Base-by-base conservation (phyloP, 1,284 basidiomycete species). In the Fomes fomentarius region DNA sequence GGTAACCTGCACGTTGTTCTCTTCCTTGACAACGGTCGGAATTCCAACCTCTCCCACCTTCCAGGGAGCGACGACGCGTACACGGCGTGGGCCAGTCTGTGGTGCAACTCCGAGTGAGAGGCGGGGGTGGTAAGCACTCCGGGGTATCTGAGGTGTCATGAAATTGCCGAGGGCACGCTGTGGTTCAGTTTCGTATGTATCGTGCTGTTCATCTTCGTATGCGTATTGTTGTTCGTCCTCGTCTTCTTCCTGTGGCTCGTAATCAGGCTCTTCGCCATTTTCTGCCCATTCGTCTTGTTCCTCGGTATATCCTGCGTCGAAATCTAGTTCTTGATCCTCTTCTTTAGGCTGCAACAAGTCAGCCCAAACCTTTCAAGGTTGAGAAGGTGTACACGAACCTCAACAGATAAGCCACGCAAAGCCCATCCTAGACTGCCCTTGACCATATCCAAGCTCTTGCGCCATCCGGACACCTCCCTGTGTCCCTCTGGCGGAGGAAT, bases 41-140 rank as follows among this genome's bases (percentile, higher is more conserved):
- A 83, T 71, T 11, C 80, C 73, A 26, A 84, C 76, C 52, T 85
- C 84, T 45, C 68, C 71, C 9, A 84, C 76, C 53, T 72, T 76
- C 83, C 82, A 85, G 15, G 78, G 74, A 34, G 77, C 72, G 28
- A 82, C 75, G 1, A 80, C 61, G 8, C 77, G 68, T 4, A 84
- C 74, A 6, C 82, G 71, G 33, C 76, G 71, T 2, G 80, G 72
- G 33, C 77, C 79, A 1, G 70, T 73, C 7, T 60, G 45, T 10
- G 57, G 40, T 3, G 70, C 69, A n/a, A 24, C 37, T 12, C 57
- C 54, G n/a, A 62, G 56, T 17, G 41, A 57, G 35, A 55, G 42
- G 49, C 57, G 63, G 14, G 56, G 56, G 31, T 22, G 60, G 40
- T 21, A 63, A 42, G 51, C 57, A 52, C 12, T 44, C 0, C 65